Evolutionary conservation across 2,329 filamentous ascomycete genomes (phyloP).

Genomic region (Aureobasidium zeae): DNA sequence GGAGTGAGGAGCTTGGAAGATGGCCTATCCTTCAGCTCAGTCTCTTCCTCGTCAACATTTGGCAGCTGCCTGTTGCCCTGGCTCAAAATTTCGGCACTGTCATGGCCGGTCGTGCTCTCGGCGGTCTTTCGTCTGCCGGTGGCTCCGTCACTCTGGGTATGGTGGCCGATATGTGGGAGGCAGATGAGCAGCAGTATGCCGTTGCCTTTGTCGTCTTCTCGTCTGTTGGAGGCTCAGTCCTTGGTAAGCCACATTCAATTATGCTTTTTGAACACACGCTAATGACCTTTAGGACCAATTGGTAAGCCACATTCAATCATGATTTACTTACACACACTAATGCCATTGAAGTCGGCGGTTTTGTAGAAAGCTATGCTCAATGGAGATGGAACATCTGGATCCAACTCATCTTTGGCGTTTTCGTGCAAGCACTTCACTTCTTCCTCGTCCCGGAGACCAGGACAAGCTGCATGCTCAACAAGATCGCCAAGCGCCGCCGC

Average conservation of each 20-base stretch:
- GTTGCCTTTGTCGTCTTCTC: constrained; percentile 50
- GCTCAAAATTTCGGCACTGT: constrained; percentile 39
- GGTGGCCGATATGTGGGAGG: constrained; percentile 55
- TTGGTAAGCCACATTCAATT: too few species aligned
- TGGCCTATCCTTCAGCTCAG: constrained; percentile 43
- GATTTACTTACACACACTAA: too few species aligned
- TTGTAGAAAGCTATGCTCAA: constrained; percentile 35
- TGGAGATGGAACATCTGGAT: constrained; percentile 86
- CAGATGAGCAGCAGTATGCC: constrained; percentile 52
- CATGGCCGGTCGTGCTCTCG: constrained; percentile 40
- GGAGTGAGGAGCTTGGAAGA: constrained; percentile 47
- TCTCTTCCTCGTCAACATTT: constrained; percentile 46
- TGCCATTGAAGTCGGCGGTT: constrained; percentile 32
- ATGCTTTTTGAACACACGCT: too few species aligned
- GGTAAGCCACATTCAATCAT: too few species aligned
- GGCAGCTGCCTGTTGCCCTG: constrained; percentile 42
- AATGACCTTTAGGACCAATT: too few species aligned
- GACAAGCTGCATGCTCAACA: constrained; percentile 69
- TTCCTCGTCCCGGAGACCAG: constrained; percentile 70
- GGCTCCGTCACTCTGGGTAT: constrained; percentile 58
- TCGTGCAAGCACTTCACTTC: constrained; percentile 52
- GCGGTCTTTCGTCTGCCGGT: constrained; percentile 54
- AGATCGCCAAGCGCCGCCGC: constrained; percentile 65
- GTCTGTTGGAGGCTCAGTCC: constrained; percentile 30
- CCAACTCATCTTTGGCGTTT: constrained; percentile 69